These are phyloP conservation scores for Evansstolkia leycettana DNA, from an alignment of 495 filamentous ascomycete genomes.

Conservation along the genomic window DNA sequence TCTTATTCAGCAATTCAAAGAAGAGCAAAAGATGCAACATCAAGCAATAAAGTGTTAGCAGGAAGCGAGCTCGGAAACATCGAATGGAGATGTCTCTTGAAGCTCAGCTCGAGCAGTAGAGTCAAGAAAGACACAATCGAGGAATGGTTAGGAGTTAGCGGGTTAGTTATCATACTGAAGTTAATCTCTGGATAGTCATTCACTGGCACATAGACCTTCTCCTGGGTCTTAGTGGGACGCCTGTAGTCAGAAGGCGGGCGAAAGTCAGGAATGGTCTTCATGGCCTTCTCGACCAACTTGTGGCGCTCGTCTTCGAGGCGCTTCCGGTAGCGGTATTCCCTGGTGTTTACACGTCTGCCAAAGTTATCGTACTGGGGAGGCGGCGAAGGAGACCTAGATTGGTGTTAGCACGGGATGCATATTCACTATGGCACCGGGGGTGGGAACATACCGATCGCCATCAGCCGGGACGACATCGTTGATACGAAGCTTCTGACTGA, in stretches of 20 bases:
- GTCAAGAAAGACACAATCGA: constrained; percentile 33
- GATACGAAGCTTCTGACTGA: constrained; percentile 96
- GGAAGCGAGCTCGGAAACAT: constrained; percentile 19
- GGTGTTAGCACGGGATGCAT: no score
- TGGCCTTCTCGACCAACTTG: constrained; percentile 93
- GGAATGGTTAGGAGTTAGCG: constrained; percentile 70
- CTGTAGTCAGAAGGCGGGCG: constrained; percentile 95
- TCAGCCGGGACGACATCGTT: constrained; percentile 95
- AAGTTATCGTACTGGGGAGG: constrained; percentile 98
- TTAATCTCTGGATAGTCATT: constrained; percentile 99
- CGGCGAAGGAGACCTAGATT: constrained; percentile 76
- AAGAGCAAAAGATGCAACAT: constrained; percentile 19
- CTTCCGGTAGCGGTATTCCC: constrained; percentile 96
- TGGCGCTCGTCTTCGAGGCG: constrained; percentile 95
- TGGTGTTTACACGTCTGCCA: constrained; percentile 94
- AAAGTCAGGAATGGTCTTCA: constrained; percentile 97
- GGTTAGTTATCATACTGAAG: constrained; percentile 99
- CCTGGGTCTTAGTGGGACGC: constrained; percentile 96
- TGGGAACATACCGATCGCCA: constrained; percentile 65
- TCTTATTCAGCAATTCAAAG: constrained; percentile 33
- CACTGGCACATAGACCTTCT: constrained; percentile 99
- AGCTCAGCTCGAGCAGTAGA: constrained; percentile 36
- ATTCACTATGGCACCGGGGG: not conserved
- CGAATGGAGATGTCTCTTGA: constrained; percentile 24
- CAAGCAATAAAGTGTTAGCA: constrained; percentile 46